Percentiles rank a stretch among this genome's conserved stretches.
phyloP scores from a whole-genome alignment of 2,329 filamentous ascomycete genomes.

The Pezicula neosporulosa region DNA sequence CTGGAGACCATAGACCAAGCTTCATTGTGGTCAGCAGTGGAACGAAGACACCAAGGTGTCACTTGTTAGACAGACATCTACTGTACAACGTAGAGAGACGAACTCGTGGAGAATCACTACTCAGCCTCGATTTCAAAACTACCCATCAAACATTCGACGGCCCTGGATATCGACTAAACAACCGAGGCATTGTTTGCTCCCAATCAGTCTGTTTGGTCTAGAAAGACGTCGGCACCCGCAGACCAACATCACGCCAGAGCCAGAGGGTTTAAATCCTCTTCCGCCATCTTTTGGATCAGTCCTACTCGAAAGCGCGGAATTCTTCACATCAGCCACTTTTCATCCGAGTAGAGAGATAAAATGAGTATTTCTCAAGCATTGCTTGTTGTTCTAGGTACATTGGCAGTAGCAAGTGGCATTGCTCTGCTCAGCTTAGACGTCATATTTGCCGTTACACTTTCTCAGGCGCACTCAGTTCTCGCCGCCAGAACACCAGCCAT shows the following conservation, averaged over 20 bases:
- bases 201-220: conserved; percentile 19
- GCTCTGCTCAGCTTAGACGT: conserved; percentile 25
- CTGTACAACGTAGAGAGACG: conserved; percentile 3
- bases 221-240: conserved; percentile 5
- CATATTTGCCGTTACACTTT: conserved; percentile 22
- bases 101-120: conserved; percentile 10
- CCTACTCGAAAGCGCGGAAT: conserved; percentile 10
- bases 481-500: conserved; percentile 17
- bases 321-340: background rate
- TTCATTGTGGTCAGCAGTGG: conserved; percentile 8
- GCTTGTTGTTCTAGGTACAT: conserved; percentile 21
- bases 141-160: conserved; percentile 4
- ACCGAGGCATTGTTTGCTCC: conserved; percentile 18
- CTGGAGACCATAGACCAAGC: conserved; percentile 7
- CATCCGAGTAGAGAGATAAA: conserved; percentile 2
- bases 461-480: conserved; percentile 8
- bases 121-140: conserved; percentile 12
- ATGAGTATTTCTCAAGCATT: conserved; percentile 20
- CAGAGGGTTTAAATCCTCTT: conserved; percentile 7
- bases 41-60: conserved; percentile 13
- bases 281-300: conserved; percentile 7
- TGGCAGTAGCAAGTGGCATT: conserved; percentile 23
- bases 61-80: conserved; percentile 14
- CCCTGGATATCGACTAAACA: conserved; percentile 8
- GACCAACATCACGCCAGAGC: conserved; percentile 1